Conservation (phyloP, 176 grass and related monocot species). For the Carex kokanica region DNA sequence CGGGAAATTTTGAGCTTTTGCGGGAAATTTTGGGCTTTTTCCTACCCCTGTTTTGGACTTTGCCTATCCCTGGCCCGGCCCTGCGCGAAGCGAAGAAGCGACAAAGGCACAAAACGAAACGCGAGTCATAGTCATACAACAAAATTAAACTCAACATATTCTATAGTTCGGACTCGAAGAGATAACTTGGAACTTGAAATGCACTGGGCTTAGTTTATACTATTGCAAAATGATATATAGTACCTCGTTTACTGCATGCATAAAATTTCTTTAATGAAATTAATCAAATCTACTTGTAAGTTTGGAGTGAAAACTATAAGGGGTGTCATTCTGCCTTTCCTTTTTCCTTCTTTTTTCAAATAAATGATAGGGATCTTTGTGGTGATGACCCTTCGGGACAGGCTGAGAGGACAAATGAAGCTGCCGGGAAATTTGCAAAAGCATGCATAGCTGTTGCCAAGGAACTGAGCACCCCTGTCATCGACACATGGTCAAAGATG, state of each 20-base stretch:
- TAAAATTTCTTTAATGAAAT: neutral
- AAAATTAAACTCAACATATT: neutral
- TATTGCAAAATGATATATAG: no score
- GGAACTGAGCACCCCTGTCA: constrained; percentile 50
- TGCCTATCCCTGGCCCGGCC: no score
- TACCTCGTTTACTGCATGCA: neutral
- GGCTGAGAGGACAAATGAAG: constrained; percentile 83
- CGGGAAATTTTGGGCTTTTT: no score
- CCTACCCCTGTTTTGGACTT: no score
- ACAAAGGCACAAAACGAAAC: no score
- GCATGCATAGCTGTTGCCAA: constrained; percentile 67
- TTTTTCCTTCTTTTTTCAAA: neutral
- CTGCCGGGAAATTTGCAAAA: constrained; percentile 73
- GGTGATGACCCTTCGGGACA: constrained; percentile 39
- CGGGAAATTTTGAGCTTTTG: no score
- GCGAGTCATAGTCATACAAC: neutral
- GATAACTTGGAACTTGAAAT: neutral
- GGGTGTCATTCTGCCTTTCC: neutral
- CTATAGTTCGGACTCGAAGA: no score
- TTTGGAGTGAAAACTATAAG: constrained; percentile 2
- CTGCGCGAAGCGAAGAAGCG: no score
- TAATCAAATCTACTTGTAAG: neutral
- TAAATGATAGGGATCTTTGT: constrained; percentile 39
- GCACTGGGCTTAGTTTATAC: neutral
- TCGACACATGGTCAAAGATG: constrained; percentile 86